Conservation (phyloP, 805 yeast species). For the Starmerella scarabaei region DNA sequence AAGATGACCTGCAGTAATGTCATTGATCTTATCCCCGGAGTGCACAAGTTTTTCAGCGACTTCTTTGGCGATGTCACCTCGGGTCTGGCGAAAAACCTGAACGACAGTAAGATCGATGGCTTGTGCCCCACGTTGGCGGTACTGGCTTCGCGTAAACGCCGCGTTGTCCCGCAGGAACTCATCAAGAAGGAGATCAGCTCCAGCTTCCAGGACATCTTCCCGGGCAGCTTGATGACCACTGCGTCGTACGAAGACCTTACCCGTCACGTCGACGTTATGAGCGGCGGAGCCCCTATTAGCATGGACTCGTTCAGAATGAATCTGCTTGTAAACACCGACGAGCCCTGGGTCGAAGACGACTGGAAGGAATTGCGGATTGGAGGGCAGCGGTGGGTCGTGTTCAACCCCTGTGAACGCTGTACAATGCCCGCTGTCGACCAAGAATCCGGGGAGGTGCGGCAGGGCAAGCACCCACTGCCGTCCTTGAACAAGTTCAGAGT, state of each 20-base stretch:
- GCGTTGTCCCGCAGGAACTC: constrained; percentile 15
- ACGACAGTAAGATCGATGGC: constrained; percentile 5
- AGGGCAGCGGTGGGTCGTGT: constrained; percentile 21
- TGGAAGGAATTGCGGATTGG: constrained; percentile 23
- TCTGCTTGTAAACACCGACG: constrained; percentile 23
- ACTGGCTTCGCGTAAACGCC: constrained; percentile 20
- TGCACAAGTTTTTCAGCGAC: constrained; percentile 7
- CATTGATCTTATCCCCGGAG: constrained; percentile 15
- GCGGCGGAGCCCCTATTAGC: constrained; percentile 16
- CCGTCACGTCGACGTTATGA: constrained; percentile 16
- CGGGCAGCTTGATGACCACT: constrained; percentile 24
- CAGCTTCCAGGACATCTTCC: constrained; percentile 26
- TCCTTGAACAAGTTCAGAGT: constrained; percentile 24
- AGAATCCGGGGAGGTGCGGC: constrained; percentile 19
- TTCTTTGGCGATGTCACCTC: constrained; percentile 5
- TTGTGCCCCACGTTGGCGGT: constrained; percentile 13
- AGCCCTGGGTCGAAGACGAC: constrained; percentile 27
- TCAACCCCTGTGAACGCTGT: constrained; percentile 25
- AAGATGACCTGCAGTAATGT: constrained; percentile 21
- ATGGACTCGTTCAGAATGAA: constrained; percentile 27
- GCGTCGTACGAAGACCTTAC: constrained; percentile 22
- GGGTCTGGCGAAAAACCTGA: constrained; percentile 5
- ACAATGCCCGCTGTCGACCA: constrained; percentile 26
- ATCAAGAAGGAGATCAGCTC: constrained; percentile 7
- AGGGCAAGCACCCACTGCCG: constrained; percentile 23